Conservation (phyloP, 768 basidiomycete genomes). For the Pleurotus tuber-regium region DNA sequence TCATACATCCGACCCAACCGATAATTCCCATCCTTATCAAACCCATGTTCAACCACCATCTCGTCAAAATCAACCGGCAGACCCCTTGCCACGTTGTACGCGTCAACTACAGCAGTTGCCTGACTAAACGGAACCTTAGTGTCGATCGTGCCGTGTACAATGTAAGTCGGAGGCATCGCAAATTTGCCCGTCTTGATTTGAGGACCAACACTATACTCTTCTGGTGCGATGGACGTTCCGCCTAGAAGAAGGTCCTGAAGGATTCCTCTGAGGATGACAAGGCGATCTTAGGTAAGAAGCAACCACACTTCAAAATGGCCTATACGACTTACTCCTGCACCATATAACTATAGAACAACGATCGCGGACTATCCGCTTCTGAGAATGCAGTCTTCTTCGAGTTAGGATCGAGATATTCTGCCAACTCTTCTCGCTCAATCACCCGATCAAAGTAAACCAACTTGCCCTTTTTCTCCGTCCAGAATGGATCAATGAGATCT, state of each 20-base stretch:
- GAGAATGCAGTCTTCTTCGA: conserved; percentile 22
- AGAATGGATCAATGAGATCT: conserved; percentile 34
- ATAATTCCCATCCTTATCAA: conserved; percentile 27
- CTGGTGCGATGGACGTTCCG: conserved; percentile 27
- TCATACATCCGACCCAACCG: conserved; percentile 34
- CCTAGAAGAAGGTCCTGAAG: conserved; percentile 28
- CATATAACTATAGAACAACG: conserved; percentile 37
- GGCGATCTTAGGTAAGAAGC: no score
- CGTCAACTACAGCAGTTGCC: conserved; percentile 30
- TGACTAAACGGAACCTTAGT: conserved; percentile 32
- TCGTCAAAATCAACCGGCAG: conserved; percentile 29
- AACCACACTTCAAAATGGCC: no score
- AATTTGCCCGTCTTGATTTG: conserved; percentile 23
- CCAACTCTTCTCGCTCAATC: conserved; percentile 27
- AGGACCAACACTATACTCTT: conserved; percentile 27
- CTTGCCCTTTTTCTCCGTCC: conserved; percentile 31
- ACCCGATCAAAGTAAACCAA: conserved; percentile 32
- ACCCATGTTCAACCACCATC: conserved; percentile 30
- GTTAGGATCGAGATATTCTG: conserved; percentile 27
- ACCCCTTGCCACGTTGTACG: conserved; percentile 21
- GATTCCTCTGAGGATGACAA: conserved; percentile 22
- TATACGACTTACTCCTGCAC: conserved; percentile 34
- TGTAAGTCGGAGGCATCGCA: conserved; percentile 28
- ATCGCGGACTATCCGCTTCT: conserved; percentile 22
- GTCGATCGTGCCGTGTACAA: conserved; percentile 35